Base-by-base conservation (phyloP, 495 filamentous ascomycete genomes). In the Lepraria neglecta region DNA sequence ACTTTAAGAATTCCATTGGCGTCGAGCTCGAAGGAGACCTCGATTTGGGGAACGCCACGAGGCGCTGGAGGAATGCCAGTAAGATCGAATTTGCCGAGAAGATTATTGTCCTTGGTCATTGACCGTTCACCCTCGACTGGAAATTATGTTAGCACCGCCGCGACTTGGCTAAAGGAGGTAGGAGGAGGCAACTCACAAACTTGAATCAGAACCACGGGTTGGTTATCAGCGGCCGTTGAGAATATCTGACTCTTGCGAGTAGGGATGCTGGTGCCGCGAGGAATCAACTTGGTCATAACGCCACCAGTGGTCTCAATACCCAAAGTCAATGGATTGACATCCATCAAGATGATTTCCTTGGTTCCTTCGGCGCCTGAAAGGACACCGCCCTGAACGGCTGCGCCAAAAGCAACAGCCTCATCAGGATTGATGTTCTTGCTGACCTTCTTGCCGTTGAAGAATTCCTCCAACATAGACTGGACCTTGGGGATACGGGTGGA, bases 391-490 rank as follows among this genome's bases (percentile, higher is more conserved):
- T 97, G 92, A 70, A 97, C 92, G 71, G 92, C 92, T 63, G 92
- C 92, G 76, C 92, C 92, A 75, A 92, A 96, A 72, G 92, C 92
- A 67, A 96, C 92, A 77, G 92, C 92, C 77, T 97, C 92, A 77
- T 97, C 92, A 65, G 92, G 92, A 81, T 97, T 97, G 72, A 97
- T 95, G 80, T 89, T 89, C 88, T 97, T 96, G 85, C 86, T 90
- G 68, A 91, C 90, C 76, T 91, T 87, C 87, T 96, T 97, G 76
- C 90, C 88, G 17, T 54, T 54, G 74, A 97, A 97, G 83, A 82
- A 97, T 77, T 97, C 94, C 82, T 97, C 90, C 61, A 97, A 86
- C 69, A 97, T 88, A 67, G 85, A 76, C 77, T 91, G 87, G 66
- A 97, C 90, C 31, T 96, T 97, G 68, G 92, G 92, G 61, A 97